Percentiles rank a stretch among this genome's conserved stretches.
Evolutionary conservation across 441 rosid species (phyloP).

Genomic region (Euphorbia corollata): DNA sequence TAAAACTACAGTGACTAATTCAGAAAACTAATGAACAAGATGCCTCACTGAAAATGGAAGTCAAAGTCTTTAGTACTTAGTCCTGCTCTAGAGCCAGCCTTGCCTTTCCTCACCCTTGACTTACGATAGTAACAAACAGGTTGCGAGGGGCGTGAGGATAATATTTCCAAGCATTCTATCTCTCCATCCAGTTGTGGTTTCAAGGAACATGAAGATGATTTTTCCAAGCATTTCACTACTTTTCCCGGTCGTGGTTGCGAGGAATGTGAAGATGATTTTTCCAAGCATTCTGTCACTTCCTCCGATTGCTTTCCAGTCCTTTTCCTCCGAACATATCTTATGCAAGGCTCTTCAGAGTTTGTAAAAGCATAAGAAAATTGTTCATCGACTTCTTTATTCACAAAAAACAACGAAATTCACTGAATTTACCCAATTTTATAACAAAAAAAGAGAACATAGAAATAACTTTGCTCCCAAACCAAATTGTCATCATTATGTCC

Average conservation of each 20-base stretch:
- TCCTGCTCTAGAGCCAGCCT: slow-evolving; percentile 8
- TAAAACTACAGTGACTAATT: neutral
- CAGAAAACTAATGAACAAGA: neutral
- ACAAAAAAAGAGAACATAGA: neutral
- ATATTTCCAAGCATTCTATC: slow-evolving; percentile 6
- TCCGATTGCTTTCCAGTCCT: neutral
- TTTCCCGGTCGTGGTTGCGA: neutral
- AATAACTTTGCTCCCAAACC: neutral
- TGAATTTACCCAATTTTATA: neutral
- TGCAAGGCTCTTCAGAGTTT: neutral
- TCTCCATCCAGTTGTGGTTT: slow-evolving; percentile 5
- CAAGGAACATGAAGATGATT: neutral
- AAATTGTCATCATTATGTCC: neutral
- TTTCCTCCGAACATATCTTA: slow-evolving; percentile 5
- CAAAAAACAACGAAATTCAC: neutral
- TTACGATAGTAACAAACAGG: neutral
- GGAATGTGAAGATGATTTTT: neutral
- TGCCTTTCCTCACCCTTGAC: slow-evolving; percentile 5
- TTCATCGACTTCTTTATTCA: neutral
- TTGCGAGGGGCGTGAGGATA: neutral
- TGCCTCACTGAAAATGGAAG: slow-evolving; percentile 17
- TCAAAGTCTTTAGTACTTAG: slow-evolving; percentile 15
- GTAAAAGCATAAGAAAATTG: neutral
- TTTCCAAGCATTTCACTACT: slow-evolving; percentile 1
- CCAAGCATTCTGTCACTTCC: slow-evolving; percentile 7